These are phyloP conservation scores for Mollisia scopiformis DNA, from an alignment of 2,329 filamentous ascomycete genomes.

Conservation along the genomic window DNA sequence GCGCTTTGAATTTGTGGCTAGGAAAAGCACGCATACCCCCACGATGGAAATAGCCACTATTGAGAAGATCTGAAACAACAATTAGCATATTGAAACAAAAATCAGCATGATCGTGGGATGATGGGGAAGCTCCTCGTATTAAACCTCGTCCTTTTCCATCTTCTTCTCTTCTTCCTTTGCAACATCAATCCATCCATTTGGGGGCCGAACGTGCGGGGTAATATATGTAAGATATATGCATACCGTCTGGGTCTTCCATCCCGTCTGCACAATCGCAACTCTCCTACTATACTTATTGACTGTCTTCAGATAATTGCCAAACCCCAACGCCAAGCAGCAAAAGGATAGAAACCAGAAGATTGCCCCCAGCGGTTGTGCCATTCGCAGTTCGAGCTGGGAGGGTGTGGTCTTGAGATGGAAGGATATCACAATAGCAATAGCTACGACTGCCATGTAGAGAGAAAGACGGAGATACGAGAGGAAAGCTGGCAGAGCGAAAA, in stretches of 20 bases:
- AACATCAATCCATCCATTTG: not conserved
- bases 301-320: slow-evolving; percentile 85
- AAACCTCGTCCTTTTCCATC: too few species aligned
- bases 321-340: slow-evolving; percentile 74
- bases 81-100: too few species aligned
- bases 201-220: not conserved
- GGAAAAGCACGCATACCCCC: slow-evolving; percentile 65
- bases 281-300: slow-evolving; percentile 80
- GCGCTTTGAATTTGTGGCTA: slow-evolving; percentile 46
- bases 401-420: slow-evolving; percentile 86
- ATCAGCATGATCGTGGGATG: too few species aligned
- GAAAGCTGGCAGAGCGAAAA: slow-evolving; percentile 15
- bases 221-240: slow-evolving; percentile 13
- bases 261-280: slow-evolving; percentile 85
- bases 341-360: slow-evolving; percentile 86
- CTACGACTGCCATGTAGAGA: slow-evolving; percentile 78
- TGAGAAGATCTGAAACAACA: slow-evolving; percentile 58
- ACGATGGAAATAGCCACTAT: slow-evolving; percentile 65
- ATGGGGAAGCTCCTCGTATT: too few species aligned
- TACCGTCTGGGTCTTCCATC: slow-evolving; percentile 89
- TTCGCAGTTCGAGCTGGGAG: slow-evolving; percentile 68
- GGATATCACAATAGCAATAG: slow-evolving; percentile 86
- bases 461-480: slow-evolving; percentile 31
- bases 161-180: not conserved
- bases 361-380: slow-evolving; percentile 82